A percentile compares a stretch with the other conserved stretches of the same genome.
Conservation (phyloP, 2,329 filamentous ascomycete genomes). For the Xylariaceae sp. region DNA sequence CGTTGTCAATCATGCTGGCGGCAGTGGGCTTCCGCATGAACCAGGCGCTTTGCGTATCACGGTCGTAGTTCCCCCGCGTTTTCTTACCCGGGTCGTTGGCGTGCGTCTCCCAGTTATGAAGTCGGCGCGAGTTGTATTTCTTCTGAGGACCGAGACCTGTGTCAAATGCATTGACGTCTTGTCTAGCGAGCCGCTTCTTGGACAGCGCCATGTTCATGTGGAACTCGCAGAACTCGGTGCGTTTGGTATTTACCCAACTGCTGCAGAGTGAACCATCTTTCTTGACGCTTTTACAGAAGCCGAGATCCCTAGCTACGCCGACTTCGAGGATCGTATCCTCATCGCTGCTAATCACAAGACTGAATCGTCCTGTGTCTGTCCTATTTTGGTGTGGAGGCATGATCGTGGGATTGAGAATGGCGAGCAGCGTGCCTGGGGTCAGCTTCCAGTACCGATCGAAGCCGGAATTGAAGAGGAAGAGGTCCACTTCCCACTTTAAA, state of each 20-base stretch:
- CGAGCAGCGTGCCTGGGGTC: conserved; percentile 84
- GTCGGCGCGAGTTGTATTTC: conserved; percentile 33
- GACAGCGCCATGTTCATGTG: conserved; percentile 80
- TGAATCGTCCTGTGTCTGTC: conserved; percentile 77
- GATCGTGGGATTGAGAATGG: conserved; percentile 84
- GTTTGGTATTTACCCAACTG: conserved; percentile 80
- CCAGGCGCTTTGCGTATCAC: conserved; percentile 53
- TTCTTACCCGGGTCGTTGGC: conserved; percentile 32
- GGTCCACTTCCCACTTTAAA: conserved; percentile 82
- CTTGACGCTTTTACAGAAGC: conserved; percentile 79
- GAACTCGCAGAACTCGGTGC: conserved; percentile 88
- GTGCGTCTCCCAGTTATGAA: conserved; percentile 23
- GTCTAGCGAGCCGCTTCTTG: conserved; percentile 47
- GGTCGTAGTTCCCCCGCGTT: conserved; percentile 50
- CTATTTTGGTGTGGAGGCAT: conserved; percentile 78
- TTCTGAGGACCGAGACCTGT: conserved; percentile 45
- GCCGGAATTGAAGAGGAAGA: conserved; percentile 87
- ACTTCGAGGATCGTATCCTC: conserved; percentile 89
- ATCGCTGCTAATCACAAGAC: conserved; percentile 76
- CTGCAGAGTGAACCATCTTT: conserved; percentile 79
- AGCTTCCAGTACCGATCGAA: conserved; percentile 94
- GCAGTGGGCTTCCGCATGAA: conserved; percentile 52
- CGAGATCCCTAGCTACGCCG: conserved; percentile 77
- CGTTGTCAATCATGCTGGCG: conserved; percentile 62
- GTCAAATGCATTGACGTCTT: conserved; percentile 34